phyloP scores from a whole-genome alignment of 306 rosid species.

The Trifolium dubium region DNA sequence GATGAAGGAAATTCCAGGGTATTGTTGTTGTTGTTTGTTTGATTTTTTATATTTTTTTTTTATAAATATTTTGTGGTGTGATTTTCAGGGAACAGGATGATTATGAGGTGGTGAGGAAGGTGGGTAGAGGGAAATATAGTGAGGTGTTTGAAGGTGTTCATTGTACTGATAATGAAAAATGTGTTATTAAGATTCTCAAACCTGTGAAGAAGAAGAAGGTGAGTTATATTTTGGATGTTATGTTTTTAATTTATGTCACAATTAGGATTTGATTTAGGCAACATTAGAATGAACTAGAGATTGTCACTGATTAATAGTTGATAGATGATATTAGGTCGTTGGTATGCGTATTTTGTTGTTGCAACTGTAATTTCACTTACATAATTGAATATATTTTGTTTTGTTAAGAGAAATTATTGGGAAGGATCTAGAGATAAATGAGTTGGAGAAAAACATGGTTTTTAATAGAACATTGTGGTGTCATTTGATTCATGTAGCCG shows the following conservation, averaged over 20 bases:
- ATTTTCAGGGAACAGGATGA: conserved; percentile 83
- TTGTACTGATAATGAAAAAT: conserved; percentile 80
- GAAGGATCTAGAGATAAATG: too few relatives aligned
- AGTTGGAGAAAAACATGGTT: too few relatives aligned
- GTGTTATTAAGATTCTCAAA: conserved; percentile 85
- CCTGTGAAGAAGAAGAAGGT: conserved; percentile 97
- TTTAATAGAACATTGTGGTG: too few relatives aligned
- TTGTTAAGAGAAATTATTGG: background rate
- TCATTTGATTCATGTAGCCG: too few relatives aligned
- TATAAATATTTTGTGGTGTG: background rate
- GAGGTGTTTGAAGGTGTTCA: conserved; percentile 96
- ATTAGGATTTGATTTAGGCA: conserved; percentile 8
- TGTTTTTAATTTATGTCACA: conserved; percentile 1
- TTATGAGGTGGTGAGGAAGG: conserved; percentile 95
- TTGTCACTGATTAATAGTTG: conserved; percentile 3
- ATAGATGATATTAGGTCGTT: background rate
- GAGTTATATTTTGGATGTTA: conserved; percentile 31
- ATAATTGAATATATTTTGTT: background rate
- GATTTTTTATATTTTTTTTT: background rate
- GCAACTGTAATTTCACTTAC: conserved; percentile 15
- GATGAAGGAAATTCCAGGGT: too few relatives aligned
- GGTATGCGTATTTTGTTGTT: conserved; percentile 3
- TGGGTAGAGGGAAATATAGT: conserved; percentile 95
- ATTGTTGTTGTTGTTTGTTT: too few relatives aligned
- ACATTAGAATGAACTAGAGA: conserved; percentile 30